Conservation (phyloP, 257 asterid genomes). For the Catharanthus roseus region DNA sequence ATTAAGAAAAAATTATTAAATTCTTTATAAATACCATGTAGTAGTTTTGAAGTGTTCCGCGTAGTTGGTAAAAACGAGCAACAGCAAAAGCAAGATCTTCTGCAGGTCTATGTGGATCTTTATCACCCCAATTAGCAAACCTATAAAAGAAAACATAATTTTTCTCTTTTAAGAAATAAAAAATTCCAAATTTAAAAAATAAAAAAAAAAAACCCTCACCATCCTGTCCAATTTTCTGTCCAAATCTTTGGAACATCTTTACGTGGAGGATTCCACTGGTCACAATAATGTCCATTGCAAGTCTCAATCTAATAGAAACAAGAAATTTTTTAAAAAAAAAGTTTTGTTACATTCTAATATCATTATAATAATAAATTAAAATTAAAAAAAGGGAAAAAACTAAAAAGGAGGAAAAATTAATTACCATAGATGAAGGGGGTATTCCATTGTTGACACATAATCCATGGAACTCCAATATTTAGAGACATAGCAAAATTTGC, state of each 20-base stretch:
- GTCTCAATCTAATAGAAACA: slow-evolving; percentile 57
- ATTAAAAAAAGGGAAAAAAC: no score
- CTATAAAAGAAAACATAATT: slow-evolving; percentile 16
- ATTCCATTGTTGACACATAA: slow-evolving; percentile 86
- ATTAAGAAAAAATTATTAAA: not conserved
- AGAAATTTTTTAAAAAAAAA: no score
- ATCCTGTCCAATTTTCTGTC: slow-evolving; percentile 99
- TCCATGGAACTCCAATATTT: slow-evolving; percentile 91
- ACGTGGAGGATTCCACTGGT: slow-evolving; percentile 59
- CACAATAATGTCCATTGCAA: slow-evolving; percentile 84
- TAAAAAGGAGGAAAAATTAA: no score
- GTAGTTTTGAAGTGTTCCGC: slow-evolving; percentile 87
- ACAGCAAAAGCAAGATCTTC: slow-evolving; percentile 90
- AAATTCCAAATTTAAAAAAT: no score
- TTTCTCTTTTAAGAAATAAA: no score
- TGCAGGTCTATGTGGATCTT: slow-evolving; percentile 79
- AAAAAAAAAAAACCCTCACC: no score
- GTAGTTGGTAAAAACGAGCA: slow-evolving; percentile 92
- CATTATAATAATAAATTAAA: no score
- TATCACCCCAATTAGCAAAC: slow-evolving; percentile 42
- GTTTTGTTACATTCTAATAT: no score
- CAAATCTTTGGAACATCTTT: slow-evolving; percentile 73
- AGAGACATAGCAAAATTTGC: slow-evolving; percentile 82
- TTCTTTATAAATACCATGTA: slow-evolving; percentile 57
- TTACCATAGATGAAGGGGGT: slow-evolving; percentile 79